Percentiles rank a stretch among this genome's conserved stretches.
These are phyloP conservation scores for Colletotrichum trifolii DNA, from an alignment of 2,329 filamentous ascomycete genomes.

Conservation along the genomic window DNA sequence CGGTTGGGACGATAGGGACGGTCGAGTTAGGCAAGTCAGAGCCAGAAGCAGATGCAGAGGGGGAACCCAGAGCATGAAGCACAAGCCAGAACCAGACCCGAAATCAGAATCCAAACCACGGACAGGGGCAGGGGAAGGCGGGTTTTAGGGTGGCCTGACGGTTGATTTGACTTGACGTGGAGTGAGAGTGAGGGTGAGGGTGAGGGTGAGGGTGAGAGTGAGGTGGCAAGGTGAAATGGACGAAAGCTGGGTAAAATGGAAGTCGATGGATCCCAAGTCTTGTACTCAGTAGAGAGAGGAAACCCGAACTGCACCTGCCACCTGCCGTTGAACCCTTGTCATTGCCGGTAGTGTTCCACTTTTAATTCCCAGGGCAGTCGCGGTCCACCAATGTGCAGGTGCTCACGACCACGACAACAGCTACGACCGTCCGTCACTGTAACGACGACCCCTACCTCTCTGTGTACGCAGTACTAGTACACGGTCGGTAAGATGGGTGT, in stretches of 20 bases:
- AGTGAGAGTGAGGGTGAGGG: too few species aligned
- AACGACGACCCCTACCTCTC: too few species aligned
- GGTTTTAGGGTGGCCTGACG: neutral
- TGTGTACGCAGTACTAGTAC: too few species aligned
- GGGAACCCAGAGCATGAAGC: neutral
- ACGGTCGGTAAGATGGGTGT: too few species aligned
- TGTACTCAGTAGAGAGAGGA: neutral
- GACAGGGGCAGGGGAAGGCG: constrained; percentile 23
- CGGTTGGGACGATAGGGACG: too few species aligned
- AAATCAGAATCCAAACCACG: neutral
- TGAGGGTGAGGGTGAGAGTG: too few species aligned
- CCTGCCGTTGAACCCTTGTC: constrained; percentile 28
- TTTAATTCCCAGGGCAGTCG: neutral
- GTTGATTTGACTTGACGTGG: too few species aligned
- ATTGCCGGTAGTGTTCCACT: neutral
- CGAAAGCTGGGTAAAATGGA: neutral
- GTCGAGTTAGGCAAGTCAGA: neutral
- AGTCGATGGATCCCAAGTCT: constrained; percentile 6
- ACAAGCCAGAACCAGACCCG: neutral
- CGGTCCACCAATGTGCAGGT: constrained; percentile 17
- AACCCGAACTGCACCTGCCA: constrained; percentile 11
- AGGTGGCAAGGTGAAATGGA: too few species aligned
- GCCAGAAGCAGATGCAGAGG: neutral
- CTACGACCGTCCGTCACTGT: too few species aligned
- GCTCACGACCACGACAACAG: too few species aligned